phyloP scores from a whole-genome alignment of 2,329 filamentous ascomycete species.

The Drechslera avenae region DNA sequence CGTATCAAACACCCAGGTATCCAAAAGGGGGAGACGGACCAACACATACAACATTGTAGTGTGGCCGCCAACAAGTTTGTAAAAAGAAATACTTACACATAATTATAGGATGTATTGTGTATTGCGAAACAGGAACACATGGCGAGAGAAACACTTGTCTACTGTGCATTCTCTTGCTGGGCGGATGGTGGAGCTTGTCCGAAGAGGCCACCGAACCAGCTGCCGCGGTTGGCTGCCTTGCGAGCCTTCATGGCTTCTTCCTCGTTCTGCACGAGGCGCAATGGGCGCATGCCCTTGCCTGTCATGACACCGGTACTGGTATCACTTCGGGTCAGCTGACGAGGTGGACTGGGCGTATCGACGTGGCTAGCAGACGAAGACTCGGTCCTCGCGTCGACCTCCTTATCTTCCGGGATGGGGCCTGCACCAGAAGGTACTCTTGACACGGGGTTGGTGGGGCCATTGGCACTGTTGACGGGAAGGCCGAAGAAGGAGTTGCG shows the following conservation, averaged over 20 bases:
- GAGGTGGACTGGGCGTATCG: constrained; percentile 55
- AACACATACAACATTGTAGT: not conserved
- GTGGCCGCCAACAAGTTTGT: not conserved
- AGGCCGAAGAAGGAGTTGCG: constrained; percentile 50
- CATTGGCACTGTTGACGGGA: constrained; percentile 50
- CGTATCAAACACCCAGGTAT: not conserved
- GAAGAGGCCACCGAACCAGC: constrained; percentile 56
- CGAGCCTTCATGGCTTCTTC: constrained; percentile 46
- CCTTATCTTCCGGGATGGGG: constrained; percentile 41
- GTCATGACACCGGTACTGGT: constrained; percentile 51
- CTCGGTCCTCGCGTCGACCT: constrained; percentile 35
- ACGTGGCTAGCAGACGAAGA: constrained; percentile 33
- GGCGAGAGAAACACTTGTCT: not conserved
- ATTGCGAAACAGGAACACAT: not conserved
- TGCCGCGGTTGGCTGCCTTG: constrained; percentile 53
- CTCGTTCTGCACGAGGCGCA: constrained; percentile 82
- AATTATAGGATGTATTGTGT: not conserved
- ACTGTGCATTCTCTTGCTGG: constrained; percentile 22
- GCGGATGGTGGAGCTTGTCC: constrained; percentile 36
- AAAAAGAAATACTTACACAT: constrained; percentile 12
- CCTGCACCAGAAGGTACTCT: constrained; percentile 43
- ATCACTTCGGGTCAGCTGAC: constrained; percentile 59
- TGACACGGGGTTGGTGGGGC: constrained; percentile 43
- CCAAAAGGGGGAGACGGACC: not conserved
- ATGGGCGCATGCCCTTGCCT: constrained; percentile 75